Base-by-base conservation (phyloP, 2,329 filamentous ascomycete species). In the Trichoderma sp. region DNA sequence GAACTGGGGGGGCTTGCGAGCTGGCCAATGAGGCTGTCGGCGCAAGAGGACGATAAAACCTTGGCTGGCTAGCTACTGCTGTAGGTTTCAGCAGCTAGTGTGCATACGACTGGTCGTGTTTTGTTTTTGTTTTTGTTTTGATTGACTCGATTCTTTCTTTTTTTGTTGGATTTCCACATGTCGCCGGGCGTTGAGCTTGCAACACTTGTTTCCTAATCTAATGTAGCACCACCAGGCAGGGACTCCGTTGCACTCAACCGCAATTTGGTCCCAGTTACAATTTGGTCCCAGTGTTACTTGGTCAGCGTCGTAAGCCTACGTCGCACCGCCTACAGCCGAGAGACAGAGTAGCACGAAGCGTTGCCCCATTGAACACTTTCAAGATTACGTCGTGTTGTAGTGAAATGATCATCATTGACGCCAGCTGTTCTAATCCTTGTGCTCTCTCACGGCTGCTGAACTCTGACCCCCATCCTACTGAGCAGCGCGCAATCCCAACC, bases 11-110 rank as follows among this genome's bases (percentile, higher is more conserved):
- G 66, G 67, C 30, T 26, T 36, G 43, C 0, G 32, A 57, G 36
- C 55, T 36, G 58, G 34, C 67, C 71, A 72, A 72, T 72, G 61
- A 72, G 71, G 36, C 57, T 59, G 32, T 3, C 58, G 30, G 58
- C 71, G 71, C 65, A 69, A 64, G 59, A 50, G 34, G 32, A n/a
- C 47, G 34, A 53, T 61, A 53, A 62, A 50, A 34, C 55, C 23
- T 58, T 68, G 50, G 50, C 62, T 53, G 43, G 43, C 20, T 39
- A 20, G 61, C 64, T 36, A 47, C 23, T 30, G 20, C 50, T 39
- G 36, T 47, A 26, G 34, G 34, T 43, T 26, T 55, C 50, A 55
- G 50, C 50, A 26, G 23, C 50, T 55, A 23, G 50, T 23, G 23
- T 55, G 23, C 50, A 55, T 55, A 26, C 50, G 23, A 26, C 50